Evolutionary conservation across 345 rosid genomes (phyloP), one percentile per base, ranked within the genome.

Genomic region (Leavenworthia alabamica): DNA sequence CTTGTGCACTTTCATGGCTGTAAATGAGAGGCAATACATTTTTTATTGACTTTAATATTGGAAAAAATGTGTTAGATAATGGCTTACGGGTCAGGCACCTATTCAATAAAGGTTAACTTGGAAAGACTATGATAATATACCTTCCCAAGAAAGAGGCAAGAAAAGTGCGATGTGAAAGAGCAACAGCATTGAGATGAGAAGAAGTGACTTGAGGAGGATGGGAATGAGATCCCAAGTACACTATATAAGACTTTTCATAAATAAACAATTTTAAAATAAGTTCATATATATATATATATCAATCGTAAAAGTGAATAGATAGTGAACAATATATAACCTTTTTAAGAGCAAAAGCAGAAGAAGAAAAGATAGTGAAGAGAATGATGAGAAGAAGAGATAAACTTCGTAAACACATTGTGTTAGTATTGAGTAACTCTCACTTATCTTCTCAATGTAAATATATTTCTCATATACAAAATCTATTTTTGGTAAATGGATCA

Each of bases 171-270:
- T 86, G 96, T 47, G 82, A 66, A 8, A 22, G 24, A 16, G 79
- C 67, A 29, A 75, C 90, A 0, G 13, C 50, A 46, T 63, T 52
- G 14, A 77, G 77, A 45, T 74, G 68, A 44, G 72, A 79, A 4
- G 71, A 27, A 13, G 83, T 51, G 23, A 62, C 23, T 7, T 64
- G 70, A 16, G 74, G 28, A 35, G 77, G 79, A 49, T 81, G 86
- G 11, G 73, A 31, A 56, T 88, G 92, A 5, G 96, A 81, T 52
- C 96, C 96, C 76, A 85, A 61, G 75, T 88, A 85, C 16, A 88
- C 92, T 29, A 83, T 37, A 19, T 85, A 85, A 0, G 92, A 70
- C 91, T 83, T 31, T 53, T 7, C 6, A 26, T 26, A 27, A 20
- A 4, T 3, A 56, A 41, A 13, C 27, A 27, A 7, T 12, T 15